phyloP scores from a whole-genome alignment of 192 early-diverging fungal genomes.

The Coemansia sp. region DNA sequence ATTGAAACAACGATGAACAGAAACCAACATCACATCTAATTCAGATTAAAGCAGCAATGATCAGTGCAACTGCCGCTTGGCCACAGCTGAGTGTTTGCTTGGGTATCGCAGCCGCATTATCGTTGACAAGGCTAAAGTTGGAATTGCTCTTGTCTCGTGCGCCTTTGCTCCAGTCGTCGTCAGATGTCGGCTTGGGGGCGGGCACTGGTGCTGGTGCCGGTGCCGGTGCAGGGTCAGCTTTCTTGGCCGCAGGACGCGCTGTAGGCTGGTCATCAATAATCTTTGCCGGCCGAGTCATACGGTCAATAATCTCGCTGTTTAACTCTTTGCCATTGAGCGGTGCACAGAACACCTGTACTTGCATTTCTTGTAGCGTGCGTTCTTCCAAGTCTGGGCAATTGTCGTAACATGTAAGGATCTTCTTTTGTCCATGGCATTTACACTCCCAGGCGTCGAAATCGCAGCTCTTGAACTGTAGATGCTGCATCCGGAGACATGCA shows the following conservation, averaged over 20 bases:
- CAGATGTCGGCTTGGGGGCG: slow-evolving; percentile 9
- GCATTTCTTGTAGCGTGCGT: slow-evolving; percentile 55
- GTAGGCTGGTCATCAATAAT: slow-evolving; percentile 24
- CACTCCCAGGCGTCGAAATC: slow-evolving; percentile 53
- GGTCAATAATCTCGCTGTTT: slow-evolving; percentile 42
- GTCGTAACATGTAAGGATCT: slow-evolving; percentile 53
- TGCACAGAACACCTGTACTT: slow-evolving; percentile 49
- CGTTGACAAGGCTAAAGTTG: slow-evolving; percentile 32
- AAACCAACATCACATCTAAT: neutral
- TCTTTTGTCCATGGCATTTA: slow-evolving; percentile 52
- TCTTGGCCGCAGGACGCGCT: slow-evolving; percentile 2
- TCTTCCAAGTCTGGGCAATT: slow-evolving; percentile 54
- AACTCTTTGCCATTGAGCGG: slow-evolving; percentile 40
- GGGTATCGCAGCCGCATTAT: slow-evolving; percentile 11
- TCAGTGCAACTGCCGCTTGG: neutral
- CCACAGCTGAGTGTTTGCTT: neutral
- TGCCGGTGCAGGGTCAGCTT: slow-evolving; percentile 1
- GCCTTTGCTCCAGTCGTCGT: slow-evolving; percentile 13
- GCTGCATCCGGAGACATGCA: slow-evolving; percentile 46
- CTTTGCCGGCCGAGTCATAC: slow-evolving; percentile 44
- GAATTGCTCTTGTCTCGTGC: slow-evolving; percentile 9
- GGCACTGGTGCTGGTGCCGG: slow-evolving; percentile 13
- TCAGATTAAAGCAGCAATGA: neutral
- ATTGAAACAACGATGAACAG: neutral
- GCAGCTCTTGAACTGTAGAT: slow-evolving; percentile 38